Base-by-base conservation (phyloP, 495 filamentous ascomycete species). In the Penicillium macrosclerotiorum region DNA sequence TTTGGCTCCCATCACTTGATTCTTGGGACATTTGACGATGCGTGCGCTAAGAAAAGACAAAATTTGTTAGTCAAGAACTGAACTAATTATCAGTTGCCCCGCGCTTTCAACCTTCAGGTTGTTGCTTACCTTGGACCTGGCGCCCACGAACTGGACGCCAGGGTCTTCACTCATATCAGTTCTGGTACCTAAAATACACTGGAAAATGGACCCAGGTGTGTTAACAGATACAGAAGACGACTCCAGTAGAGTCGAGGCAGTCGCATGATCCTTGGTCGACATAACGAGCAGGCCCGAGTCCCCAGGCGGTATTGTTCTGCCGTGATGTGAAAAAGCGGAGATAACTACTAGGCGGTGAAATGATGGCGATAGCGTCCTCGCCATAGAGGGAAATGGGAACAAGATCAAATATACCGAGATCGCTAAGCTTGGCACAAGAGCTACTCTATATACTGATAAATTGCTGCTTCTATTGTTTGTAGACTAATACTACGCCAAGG, bases 121-220 rank as follows among this genome's bases (percentile, higher is more conserved):
- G 20, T 44, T 47, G 34, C 61, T 41, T 47, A 75, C 72, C 68
- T 73, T 64, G 19, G 64, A 66, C 51, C 69, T 66, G 53, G 65
- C 58, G 51, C 53, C 62, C 59, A 72, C 43, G 29, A 69, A 60
- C 51, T 69, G 65, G 43, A 73, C 54, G 51, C 60, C 62, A 32
- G 64, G 49, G 16, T 67, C 62, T 42, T 65, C 58, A 55, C 54
- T 70, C 72, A 73, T 75, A 42, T 44, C 56, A 54, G 30, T 31
- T 8, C 13, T 8, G 17, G n/a, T n/a, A 16, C 27, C 14, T 14
- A 37, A 5, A 7, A 33, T 41, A 39, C 11, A 0, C 16, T 13
- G 8, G 22, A 38, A 45, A 34, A 33, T 14, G 5, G 45, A 38
- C 29, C 29, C 14, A 32, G 40, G 20, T 35, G 23, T 19, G 25